Conservation (phyloP, 805 yeast species). For the Starmerella gropengiesseri region DNA sequence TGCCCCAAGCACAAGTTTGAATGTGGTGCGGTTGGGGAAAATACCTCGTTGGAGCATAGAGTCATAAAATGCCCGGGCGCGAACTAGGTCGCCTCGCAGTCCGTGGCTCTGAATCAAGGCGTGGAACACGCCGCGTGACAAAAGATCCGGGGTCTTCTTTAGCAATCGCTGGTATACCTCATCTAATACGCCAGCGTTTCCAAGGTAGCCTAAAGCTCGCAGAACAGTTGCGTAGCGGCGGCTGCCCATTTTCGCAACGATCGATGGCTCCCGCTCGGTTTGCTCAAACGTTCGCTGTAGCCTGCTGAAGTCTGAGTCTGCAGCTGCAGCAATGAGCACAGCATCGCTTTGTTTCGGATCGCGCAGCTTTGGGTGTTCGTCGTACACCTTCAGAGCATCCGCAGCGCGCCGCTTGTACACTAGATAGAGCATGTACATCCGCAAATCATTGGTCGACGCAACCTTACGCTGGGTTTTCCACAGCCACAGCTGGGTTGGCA, state of each 20-base stretch:
- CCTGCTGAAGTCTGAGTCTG: conserved; percentile 40
- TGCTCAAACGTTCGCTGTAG: conserved; percentile 46
- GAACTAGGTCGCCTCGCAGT: conserved; percentile 31
- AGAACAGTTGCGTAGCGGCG: conserved; percentile 52
- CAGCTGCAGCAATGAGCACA: conserved; percentile 38
- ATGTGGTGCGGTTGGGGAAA: conserved; percentile 27
- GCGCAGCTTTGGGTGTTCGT: conserved; percentile 34
- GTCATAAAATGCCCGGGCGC: conserved; percentile 32
- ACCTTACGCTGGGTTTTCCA: conserved; percentile 23
- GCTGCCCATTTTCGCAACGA: conserved; percentile 27
- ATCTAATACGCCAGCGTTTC: conserved; percentile 40
- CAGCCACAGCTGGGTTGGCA: conserved; percentile 27
- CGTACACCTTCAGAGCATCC: conserved; percentile 31
- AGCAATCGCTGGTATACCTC: conserved; percentile 40
- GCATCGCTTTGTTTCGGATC: conserved; percentile 40
- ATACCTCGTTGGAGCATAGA: conserved; percentile 30
- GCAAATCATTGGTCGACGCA: conserved; percentile 25
- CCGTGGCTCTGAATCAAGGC: conserved; percentile 39
- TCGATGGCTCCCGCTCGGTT: conserved; percentile 6
- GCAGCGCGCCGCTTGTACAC: conserved; percentile 21
- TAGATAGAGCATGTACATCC: conserved; percentile 21
- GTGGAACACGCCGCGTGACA: conserved; percentile 32
- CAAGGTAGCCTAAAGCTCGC: conserved; percentile 44
- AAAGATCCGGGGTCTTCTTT: conserved; percentile 40
- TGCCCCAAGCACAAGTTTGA: conserved; percentile 30